Evolutionary conservation across 371 early-diverging fungal species (phyloP), one percentile per base, ranked within the genome.

Genomic region (Capillidium rhysosporum): DNA sequence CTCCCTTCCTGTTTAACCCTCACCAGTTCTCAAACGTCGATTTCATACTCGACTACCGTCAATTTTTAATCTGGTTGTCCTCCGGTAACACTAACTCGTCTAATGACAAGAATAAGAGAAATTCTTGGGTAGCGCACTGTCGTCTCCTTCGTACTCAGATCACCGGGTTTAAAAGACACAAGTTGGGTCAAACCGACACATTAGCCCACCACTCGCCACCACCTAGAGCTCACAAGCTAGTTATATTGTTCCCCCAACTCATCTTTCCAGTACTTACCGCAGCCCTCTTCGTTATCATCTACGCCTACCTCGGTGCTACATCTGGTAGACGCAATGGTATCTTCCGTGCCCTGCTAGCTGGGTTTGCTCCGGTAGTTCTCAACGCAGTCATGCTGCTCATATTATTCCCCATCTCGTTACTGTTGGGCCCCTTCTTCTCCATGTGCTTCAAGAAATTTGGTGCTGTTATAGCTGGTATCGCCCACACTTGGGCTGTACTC

Each of bases 1-100:
- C 86, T 43, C 88, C 89, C 0, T 87, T 84, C 64, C 57, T 87
- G 24, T 88, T 85, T 64, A 88, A 88, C 57, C 86, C 86, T 7
- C 83, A 84, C 55, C 84, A 84, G 61, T 87, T 86, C 55, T 67
- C 77, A 3, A 67, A 75, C 34, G 66, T 70, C 0, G 85, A 84
- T 54, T 84, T 86, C 57, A 68, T 87, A 56, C 58, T 82, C 5
- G 89, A 88, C 56, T 88, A 86, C 59, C 73, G 75, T 30, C 84
- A 81, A 57, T 85, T 76, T 61, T 65, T 88, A 46, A 73, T 79
- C 31, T 88, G 88, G 85, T 64, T 88, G 51, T 85, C 84, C 16
- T 72, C 81, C 0, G 85, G 86, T 29, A 84, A 85, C 61, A 73
- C 78, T 21, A 67, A 69, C 44, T 66, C 82, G 0, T 79, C 84